Evolutionary conservation across 1,139 yeast species (phyloP), one percentile per base, ranked within the genome.

Genomic region (Magnusiomyces clavatus): DNA sequence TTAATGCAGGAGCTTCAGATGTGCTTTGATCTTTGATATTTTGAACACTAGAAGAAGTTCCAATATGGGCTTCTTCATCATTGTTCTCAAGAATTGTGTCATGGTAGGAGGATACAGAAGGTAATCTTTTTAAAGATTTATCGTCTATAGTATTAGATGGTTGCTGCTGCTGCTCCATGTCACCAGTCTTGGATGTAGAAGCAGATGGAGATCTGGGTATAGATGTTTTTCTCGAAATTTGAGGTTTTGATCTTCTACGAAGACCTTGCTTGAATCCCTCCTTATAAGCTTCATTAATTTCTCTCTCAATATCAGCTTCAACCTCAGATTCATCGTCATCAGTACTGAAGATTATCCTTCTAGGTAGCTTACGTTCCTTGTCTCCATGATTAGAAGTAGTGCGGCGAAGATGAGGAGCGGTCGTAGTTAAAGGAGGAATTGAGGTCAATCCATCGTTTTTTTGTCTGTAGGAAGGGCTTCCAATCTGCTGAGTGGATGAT

Each of bases 41-140:
- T 13, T 52, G 46, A 41, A 38, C 44, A 17, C 49, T 43, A 38
- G 48, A 39, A 50, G 49, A 36, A 16, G 50, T 39, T 37, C 46
- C 54, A 37, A 50, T 53, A 38, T 39, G 53, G 17, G 43, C 46
- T 20, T 54, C 48, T 38, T 51, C 57, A 16, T 56, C 54, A 24
- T 55, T 61, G 38, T 43, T 41, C 20, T 20, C 31, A 41, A 12
- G 31, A 12, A 41, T 41, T 24, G 31, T 24, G 31, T 24, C 31
- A 24, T 24, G 31, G 8, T 24, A 24, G 31, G 31, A 24, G 31
- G 31, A 24, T 24, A 24, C 31, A 24, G 31, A 24, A 5, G 31
- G 31, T 24, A 24, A 8, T 24, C 31, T 24, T 24, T 8, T 24
- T 8, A 24, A 24, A 8, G 31, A 24, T 4, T 24, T 24, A 24